Base-by-base conservation (phyloP, 2,329 filamentous ascomycete species). In the Aspergillus niger region DNA sequence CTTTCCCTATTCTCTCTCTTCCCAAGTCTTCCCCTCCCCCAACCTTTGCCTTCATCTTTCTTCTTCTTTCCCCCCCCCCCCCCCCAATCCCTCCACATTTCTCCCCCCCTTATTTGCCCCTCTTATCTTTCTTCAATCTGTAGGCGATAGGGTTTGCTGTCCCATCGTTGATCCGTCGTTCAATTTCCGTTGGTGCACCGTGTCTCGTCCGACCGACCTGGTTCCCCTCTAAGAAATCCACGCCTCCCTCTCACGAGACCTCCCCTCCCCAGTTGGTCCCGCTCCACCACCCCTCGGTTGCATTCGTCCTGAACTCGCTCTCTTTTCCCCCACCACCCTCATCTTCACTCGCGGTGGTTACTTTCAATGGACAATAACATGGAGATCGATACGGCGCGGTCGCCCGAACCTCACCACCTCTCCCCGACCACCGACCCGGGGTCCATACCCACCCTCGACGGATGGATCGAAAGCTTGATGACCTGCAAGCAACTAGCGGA, bases 391-490 rank as follows among this genome's bases (percentile, higher is more conserved):
- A 92, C 96, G 71, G 91, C 90, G 74, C 91, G 93, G 80, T 88
- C 90, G 73, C 91, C 92, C 67, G 88, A 90, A 76, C 85, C 87
- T 67, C 86, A 91, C 76, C 90, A 90, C 74, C 80, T 97, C 70
- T 87, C 90, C 62, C 87, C 92, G 54, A 82, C 87, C 58, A 85
- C 87, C 72, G 95, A 98, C 81, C 91, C 94, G 58, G 89, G 93
- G 63, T 91, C 92, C 69, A 95, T 97, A 82, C 88, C 91, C 63
- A 97, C 92, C 63, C 85, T 99, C 65, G 95, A 99, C 77, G 92
- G 93, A 74, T 99, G 95, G 95, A 98, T 99, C 76, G 94, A 97
- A 85, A 93, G 86, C 82, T 84, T 99, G 80, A 98, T 99, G 94
- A 88, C 82, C 76, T 99, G 95, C 90, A 99, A 99, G 84, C 95